Evolutionary conservation across 2,329 filamentous ascomycete genomes (phyloP).

Genomic region (Cladosporium halotolerans): DNA sequence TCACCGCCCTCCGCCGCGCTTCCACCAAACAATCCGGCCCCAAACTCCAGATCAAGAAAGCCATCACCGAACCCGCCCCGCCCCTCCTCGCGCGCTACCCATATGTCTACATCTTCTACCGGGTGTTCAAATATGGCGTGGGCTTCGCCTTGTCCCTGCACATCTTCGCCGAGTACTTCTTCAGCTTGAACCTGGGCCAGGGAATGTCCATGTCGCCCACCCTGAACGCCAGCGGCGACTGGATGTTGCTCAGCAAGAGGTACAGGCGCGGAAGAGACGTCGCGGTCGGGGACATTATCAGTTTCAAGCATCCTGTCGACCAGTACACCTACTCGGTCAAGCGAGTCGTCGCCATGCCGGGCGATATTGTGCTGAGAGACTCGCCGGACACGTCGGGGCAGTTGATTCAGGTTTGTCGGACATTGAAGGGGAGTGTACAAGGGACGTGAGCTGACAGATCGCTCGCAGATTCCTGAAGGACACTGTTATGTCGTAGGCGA

Average conservation of each 20-base stretch:
- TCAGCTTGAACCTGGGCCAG: conserved; percentile 52
- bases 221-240: conserved; percentile 61
- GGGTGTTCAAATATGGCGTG: not conserved
- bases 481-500: conserved; percentile 91
- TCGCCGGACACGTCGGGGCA: conserved; percentile 43
- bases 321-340: conserved; percentile 58
- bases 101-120: not conserved
- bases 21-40: not conserved
- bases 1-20: not conserved
- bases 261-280: conserved; percentile 62
- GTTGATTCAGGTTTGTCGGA: conserved; percentile 58
- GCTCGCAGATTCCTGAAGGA: conserved; percentile 70
- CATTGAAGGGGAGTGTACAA: not conserved
- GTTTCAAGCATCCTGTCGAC: conserved; percentile 66
- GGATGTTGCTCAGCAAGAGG: conserved; percentile 61
- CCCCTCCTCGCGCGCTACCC: conserved; percentile 8
- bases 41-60: not conserved
- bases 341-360: conserved; percentile 54
- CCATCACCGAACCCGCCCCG: conserved; percentile 4
- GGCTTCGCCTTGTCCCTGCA: conserved; percentile 23
- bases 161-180: conserved; percentile 47
- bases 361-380: conserved; percentile 66
- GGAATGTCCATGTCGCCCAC: conserved; percentile 91
- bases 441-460: conserved; percentile 3
- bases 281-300: conserved; percentile 75